Evolutionary conservation across 1,284 basidiomycete species (phyloP).

Genomic region (Gomphus bonarii): DNA sequence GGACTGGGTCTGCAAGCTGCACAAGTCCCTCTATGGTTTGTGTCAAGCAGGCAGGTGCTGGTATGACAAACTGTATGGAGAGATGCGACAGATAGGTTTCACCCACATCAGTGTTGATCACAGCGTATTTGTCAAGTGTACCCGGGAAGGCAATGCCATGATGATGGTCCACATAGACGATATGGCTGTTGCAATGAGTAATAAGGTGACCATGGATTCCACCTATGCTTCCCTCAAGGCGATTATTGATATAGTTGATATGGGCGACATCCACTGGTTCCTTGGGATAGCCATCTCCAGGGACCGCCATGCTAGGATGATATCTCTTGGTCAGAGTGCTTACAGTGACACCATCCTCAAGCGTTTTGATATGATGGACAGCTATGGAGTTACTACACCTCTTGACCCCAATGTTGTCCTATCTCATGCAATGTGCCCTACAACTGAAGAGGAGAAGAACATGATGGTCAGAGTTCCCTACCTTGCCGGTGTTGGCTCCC

Average conservation of each 20-base stretch:
- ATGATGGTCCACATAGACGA: constrained; percentile 25
- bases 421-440: not conserved
- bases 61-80: too few relatives aligned
- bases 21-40: constrained; percentile 30
- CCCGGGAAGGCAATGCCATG: constrained; percentile 15
- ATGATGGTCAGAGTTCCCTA: constrained; percentile 5
- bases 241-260: constrained; percentile 20
- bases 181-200: constrained; percentile 19
- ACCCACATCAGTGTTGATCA: constrained; percentile 20
- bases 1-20: constrained; percentile 23
- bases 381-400: constrained; percentile 22
- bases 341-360: constrained; percentile 19
- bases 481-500: constrained; percentile 13
- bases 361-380: constrained; percentile 24
- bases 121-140: constrained; percentile 24
- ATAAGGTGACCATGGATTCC: not conserved
- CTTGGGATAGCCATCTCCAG: constrained; percentile 19
- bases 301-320: constrained; percentile 17
- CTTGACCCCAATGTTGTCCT: constrained; percentile 21
- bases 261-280: constrained; percentile 21
- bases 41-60: constrained; percentile 28
- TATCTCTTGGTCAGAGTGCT: constrained; percentile 18
- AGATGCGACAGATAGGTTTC: constrained; percentile 24
- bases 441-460: not conserved
- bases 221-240: constrained; percentile 16